Evolutionary conservation across 2,329 filamentous ascomycete genomes (phyloP).

Genomic region (Epichloe elymi): DNA sequence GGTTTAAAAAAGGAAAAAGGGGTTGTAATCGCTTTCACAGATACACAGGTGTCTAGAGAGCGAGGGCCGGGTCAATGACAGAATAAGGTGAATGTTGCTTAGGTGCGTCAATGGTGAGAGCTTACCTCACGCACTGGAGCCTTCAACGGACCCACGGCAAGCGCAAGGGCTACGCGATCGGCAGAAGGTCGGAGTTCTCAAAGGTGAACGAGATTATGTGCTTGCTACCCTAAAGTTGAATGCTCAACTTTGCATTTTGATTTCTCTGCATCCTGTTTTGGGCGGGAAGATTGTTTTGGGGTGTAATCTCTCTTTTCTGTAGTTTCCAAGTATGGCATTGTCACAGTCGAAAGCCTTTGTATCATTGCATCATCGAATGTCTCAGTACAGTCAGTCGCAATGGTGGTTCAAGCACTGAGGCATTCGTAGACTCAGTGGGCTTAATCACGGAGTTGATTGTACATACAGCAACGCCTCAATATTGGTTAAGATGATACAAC

Average conservation of each 20-base stretch:
- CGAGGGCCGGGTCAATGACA: not conserved
- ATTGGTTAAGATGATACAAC: not conserved
- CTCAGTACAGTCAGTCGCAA: not conserved
- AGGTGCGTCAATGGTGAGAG: constrained; percentile 12
- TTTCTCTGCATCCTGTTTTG: too few species aligned
- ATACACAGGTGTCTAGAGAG: not conserved
- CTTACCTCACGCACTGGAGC: constrained; percentile 30
- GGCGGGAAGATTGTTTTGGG: too few species aligned
- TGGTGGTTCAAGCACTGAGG: not conserved
- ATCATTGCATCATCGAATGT: not conserved
- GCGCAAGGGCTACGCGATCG: constrained; percentile 8
- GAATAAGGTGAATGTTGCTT: not conserved
- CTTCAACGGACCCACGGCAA: constrained; percentile 13
- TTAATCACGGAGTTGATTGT: not conserved
- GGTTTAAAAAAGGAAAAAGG: not conserved
- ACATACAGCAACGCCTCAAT: not conserved
- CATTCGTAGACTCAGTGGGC: not conserved
- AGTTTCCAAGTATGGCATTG: too few species aligned
- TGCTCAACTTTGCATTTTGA: too few species aligned
- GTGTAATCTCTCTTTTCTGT: too few species aligned
- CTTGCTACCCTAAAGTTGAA: not conserved
- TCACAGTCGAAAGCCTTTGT: not conserved
- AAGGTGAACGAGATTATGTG: not conserved
- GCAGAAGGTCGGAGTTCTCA: constrained; percentile 19
- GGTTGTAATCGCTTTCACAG: not conserved